phyloP scores from a whole-genome alignment of 2,329 filamentous ascomycete genomes.

The Trichoderma simmonsii region DNA sequence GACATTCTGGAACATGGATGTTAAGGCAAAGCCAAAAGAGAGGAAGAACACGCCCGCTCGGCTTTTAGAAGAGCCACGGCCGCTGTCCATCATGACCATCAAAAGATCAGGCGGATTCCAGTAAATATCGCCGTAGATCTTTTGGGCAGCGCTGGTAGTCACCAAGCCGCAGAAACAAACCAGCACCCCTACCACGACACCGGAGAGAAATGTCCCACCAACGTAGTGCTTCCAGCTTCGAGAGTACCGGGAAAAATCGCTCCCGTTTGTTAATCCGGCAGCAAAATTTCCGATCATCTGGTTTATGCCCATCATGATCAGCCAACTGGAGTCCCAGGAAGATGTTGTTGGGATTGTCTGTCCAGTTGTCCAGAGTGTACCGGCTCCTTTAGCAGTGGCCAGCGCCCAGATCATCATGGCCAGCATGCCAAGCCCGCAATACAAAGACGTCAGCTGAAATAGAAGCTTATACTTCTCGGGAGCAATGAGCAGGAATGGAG shows the following conservation, averaged over 20 bases:
- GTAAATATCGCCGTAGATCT: background rate
- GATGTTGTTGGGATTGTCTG: background rate
- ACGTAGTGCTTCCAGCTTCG: background rate
- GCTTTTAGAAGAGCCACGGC: background rate
- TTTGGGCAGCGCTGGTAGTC: background rate
- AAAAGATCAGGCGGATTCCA: background rate
- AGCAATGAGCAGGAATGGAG: background rate
- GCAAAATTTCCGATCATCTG: background rate
- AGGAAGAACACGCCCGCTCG: background rate
- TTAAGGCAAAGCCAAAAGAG: background rate
- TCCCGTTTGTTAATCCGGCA: background rate
- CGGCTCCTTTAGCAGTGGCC: background rate
- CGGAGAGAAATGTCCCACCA: background rate
- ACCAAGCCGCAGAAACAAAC: background rate
- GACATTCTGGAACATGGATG: background rate
- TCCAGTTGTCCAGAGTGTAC: background rate
- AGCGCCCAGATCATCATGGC: background rate
- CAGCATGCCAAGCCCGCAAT: background rate
- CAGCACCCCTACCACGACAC: background rate
- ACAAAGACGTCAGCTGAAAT: background rate
- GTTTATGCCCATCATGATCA: background rate
- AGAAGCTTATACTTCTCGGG: background rate
- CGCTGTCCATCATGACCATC: background rate
- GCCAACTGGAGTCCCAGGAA: background rate
- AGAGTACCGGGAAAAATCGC: background rate